These are phyloP conservation scores for Lipomyces spencermartinsiae DNA, from an alignment of 805 yeast genomes.

Conservation along the genomic window DNA sequence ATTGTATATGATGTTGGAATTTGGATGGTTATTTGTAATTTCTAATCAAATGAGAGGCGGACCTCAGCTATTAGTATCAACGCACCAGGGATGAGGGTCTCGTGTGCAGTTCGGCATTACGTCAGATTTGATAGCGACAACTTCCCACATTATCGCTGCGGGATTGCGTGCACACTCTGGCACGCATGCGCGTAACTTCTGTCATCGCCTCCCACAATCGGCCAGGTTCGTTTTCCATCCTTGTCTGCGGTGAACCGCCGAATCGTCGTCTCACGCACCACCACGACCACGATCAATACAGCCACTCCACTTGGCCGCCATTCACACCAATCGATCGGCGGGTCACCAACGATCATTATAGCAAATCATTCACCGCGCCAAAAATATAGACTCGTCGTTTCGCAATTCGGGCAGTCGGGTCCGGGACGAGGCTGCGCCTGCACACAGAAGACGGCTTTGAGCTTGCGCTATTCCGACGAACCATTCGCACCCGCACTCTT, in stretches of 20 bases:
- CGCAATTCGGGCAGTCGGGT: not conserved
- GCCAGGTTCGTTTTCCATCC: not conserved
- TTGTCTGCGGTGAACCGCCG: not conserved
- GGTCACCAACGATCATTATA: not conserved
- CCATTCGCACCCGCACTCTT: not conserved
- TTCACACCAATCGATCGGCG: slow-evolving; percentile 3
- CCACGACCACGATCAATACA: not conserved
- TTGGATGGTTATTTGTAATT: not conserved
- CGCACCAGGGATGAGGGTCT: not conserved
- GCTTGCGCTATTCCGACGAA: not conserved
- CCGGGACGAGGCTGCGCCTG: not conserved
- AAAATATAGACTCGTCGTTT: not conserved
- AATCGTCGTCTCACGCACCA: not conserved
- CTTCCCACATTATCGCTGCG: not conserved
- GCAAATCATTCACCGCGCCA: not conserved
- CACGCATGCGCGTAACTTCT: not conserved
- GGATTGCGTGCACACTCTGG: not conserved
- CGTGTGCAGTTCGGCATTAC: not conserved
- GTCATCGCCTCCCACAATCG: not conserved
- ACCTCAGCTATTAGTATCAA: too few species aligned
- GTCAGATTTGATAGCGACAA: not conserved
- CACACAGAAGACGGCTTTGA: not conserved
- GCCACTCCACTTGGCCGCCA: not conserved
- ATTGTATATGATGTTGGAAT: not conserved
- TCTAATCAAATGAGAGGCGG: too few species aligned